These are phyloP conservation scores for Monosporascus sp. DNA, from an alignment of 2,329 filamentous ascomycete species.

Conservation along the genomic window DNA sequence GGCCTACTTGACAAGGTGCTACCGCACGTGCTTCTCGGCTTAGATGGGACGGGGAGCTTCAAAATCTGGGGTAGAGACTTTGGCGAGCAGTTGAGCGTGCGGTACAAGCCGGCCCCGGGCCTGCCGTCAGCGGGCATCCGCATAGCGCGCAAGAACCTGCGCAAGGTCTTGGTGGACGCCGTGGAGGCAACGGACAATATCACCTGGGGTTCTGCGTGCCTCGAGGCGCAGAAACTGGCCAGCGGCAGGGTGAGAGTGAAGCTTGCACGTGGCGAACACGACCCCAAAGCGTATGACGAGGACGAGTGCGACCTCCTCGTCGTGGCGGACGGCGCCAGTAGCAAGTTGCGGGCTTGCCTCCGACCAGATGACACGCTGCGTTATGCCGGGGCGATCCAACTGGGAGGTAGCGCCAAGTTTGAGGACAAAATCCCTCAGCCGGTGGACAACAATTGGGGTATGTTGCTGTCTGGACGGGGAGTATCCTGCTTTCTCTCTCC, in stretches of 20 bases:
- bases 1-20: slow-evolving; percentile 31
- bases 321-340: slow-evolving; percentile 39
- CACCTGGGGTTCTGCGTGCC: slow-evolving; percentile 7
- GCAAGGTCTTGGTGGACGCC: slow-evolving; percentile 27
- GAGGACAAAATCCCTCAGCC: slow-evolving; percentile 25
- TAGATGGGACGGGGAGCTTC: slow-evolving; percentile 27
- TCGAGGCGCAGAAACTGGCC: slow-evolving; percentile 8
- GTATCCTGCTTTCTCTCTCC: slow-evolving; percentile 39
- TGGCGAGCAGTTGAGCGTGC: slow-evolving; percentile 27
- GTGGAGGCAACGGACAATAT: slow-evolving; percentile 4
- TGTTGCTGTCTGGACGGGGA: slow-evolving; percentile 32
- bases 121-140: slow-evolving; percentile 32
- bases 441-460: slow-evolving; percentile 33
- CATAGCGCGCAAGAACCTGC: slow-evolving; percentile 31
- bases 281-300: slow-evolving; percentile 16
- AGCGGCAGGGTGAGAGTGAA: slow-evolving; percentile 11
- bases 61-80: slow-evolving; percentile 35
- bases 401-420: slow-evolving; percentile 34
- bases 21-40: slow-evolving; percentile 24
- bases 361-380: slow-evolving; percentile 33
- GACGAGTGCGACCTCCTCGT: slow-evolving; percentile 37
- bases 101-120: slow-evolving; percentile 22
- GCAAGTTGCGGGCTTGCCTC: slow-evolving; percentile 32
- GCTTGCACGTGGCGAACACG: slow-evolving; percentile 1
- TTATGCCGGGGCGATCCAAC: slow-evolving; percentile 33